Evolutionary conservation across 768 basidiomycete species (phyloP).

Genomic region (Leccinum pellstonianum): DNA sequence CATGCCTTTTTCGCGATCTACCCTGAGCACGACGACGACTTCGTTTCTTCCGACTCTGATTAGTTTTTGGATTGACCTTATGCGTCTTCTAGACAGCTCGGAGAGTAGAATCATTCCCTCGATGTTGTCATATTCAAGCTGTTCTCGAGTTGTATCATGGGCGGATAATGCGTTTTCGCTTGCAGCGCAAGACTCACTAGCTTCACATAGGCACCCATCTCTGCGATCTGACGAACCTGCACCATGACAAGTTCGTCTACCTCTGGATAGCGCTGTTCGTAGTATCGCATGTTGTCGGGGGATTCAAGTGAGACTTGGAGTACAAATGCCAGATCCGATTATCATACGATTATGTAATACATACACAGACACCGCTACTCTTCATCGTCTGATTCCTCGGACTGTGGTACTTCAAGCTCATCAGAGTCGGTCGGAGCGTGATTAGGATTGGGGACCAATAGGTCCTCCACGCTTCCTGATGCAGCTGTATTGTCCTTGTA

Average conservation of each 20-base stretch:
- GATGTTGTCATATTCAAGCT: constrained; percentile 99
- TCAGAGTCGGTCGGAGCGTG: constrained; percentile 33
- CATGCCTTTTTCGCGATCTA: constrained; percentile 98
- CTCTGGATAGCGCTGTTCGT: constrained; percentile 90
- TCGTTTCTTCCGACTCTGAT: constrained; percentile 98
- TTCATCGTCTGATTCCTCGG: neutral
- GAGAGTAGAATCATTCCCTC: constrained; percentile 99
- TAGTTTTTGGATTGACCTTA: constrained; percentile 95
- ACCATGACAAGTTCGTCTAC: constrained; percentile 99
- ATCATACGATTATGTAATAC: neutral
- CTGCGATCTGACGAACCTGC: constrained; percentile 97
- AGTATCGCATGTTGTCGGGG: constrained; percentile 70
- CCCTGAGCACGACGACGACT: constrained; percentile 95
- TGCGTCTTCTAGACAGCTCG: constrained; percentile 93
- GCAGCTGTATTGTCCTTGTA: constrained; percentile 34
- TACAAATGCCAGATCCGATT: neutral
- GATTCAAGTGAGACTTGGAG: neutral
- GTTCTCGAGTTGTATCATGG: neutral
- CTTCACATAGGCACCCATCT: constrained; percentile 99
- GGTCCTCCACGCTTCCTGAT: constrained; percentile 49
- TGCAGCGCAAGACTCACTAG: constrained; percentile 55
- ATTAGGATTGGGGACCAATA: constrained; percentile 71
- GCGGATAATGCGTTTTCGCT: neutral
- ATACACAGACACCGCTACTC: neutral
- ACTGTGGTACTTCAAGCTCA: constrained; percentile 11